A percentile compares a stretch with the other conserved stretches of the same genome.
phyloP scores from a whole-genome alignment of 2,329 filamentous ascomycete species.

The Laburnicola sp. region DNA sequence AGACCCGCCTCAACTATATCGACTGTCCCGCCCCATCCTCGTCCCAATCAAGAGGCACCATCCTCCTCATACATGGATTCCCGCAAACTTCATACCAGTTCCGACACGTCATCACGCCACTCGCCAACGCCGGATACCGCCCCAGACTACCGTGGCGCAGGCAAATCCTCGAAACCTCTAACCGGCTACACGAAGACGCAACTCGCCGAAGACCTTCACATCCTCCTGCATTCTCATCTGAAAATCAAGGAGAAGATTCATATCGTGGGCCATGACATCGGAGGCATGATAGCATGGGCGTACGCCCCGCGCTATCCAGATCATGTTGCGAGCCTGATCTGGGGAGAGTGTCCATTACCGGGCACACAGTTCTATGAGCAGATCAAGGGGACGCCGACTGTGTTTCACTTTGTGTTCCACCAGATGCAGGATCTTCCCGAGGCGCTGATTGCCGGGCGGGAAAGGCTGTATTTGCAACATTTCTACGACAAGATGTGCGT shows the following conservation, averaged over 20 bases:
- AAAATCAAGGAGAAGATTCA: conserved; percentile 46
- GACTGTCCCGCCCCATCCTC: conserved; percentile 17
- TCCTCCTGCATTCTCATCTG: conserved; percentile 32
- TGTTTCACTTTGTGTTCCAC: conserved; percentile 52
- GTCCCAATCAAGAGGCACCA: conserved; percentile 26
- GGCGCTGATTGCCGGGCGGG: conserved; percentile 45
- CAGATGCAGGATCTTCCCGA: conserved; percentile 46
- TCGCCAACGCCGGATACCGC: conserved; percentile 45
- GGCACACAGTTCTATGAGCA: conserved; percentile 40
- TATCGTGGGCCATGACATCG: conserved; percentile 54
- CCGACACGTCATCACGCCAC: conserved; percentile 32
- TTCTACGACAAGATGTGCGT: conserved; percentile 48
- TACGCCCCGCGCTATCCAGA: conserved; percentile 45
- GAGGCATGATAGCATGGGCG: conserved; percentile 53
- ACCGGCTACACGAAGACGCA: conserved; percentile 48
- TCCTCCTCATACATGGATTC: conserved; percentile 54
- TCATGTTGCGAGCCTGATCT: conserved; percentile 43
- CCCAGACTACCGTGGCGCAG: conserved; percentile 49
- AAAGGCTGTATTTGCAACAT: conserved; percentile 49
- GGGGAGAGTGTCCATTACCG: conserved; percentile 51
- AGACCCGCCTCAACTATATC: conserved; percentile 29
- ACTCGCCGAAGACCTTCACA: conserved; percentile 48
- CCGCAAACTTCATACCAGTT: conserved; percentile 53
- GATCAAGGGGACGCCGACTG: conserved; percentile 29
- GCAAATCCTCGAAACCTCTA: conserved; percentile 42